Evolutionary conservation across 305 asterid species (phyloP).

Genomic region (Solanum hybrid): DNA sequence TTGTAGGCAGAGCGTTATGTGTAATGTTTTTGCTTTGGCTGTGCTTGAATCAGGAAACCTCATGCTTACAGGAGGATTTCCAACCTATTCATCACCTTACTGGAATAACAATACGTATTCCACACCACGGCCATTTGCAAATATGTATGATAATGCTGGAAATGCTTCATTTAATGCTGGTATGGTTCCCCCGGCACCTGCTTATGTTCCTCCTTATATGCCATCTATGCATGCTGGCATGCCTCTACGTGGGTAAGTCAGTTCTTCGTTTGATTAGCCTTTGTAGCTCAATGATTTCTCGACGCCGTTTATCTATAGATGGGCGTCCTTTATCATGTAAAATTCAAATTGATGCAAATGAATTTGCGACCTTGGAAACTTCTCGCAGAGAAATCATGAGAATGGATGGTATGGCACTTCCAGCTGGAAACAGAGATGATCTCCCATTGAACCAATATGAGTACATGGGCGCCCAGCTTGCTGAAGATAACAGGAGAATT

Average conservation of each 20-base stretch:
- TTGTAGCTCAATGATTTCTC: background rate
- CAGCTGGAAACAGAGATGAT: conserved; percentile 18
- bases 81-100: conserved; percentile 49
- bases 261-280: conserved; percentile 14
- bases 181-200: conserved; percentile 38
- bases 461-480: conserved; percentile 32
- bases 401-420: conserved; percentile 40
- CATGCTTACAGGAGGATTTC: conserved; percentile 50
- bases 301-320: background rate
- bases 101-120: conserved; percentile 53
- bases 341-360: background rate
- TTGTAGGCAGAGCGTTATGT: background rate
- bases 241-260: conserved; percentile 39
- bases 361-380: background rate
- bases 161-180: conserved; percentile 59
- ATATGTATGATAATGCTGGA: conserved; percentile 44
- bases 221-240: conserved; percentile 31
- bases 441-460: conserved; percentile 15
- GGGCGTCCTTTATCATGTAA: background rate
- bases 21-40: conserved; percentile 10
- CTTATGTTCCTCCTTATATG: conserved; percentile 40
- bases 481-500: conserved; percentile 39
- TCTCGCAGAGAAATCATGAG: conserved; percentile 50
- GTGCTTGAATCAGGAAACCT: conserved; percentile 33
- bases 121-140: conserved; percentile 22